Evolutionary conservation across 1,139 yeast species (phyloP), one percentile per base, ranked within the genome.

Genomic region (Taiozyma sp.): DNA sequence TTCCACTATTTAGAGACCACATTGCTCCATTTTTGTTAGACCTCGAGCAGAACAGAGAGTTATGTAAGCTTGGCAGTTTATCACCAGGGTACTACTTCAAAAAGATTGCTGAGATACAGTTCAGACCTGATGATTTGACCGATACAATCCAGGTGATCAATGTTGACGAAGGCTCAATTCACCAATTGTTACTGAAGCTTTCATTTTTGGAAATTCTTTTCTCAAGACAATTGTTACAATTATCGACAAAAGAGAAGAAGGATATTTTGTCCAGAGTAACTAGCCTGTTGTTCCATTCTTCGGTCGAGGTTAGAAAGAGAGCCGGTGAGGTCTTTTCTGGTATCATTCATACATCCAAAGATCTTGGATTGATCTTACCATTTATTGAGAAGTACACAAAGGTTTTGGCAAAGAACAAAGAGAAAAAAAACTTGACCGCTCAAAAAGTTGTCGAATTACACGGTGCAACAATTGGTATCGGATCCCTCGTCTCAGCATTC

Each of bases 391-490:
- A 65, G 47, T 81, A 80, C 58, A 68, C 70, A 19, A 55, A 57
- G 19, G 61, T 66, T 10, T 60, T 83, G 42, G 58, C 58, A 45
- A 61, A 53, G 52, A 61, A 56, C 61, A 55, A 58, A 64, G 55
- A 49, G 40, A 52, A 68, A 73, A 61, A 72, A 66, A 69, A 53
- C 64, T 63, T 67, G 46, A 48, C 76, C 0, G 61, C 68, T 40
- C 76, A 74, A 6, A 81, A 81, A 54, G 61, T 69, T 3, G 70
- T 78, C 13, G 67, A 70, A 13, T 70, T 91, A 8, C 99, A 93
- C 63, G 96, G 95, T 2, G 91, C 97, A 2, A 86, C 93, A 0
- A 71, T 95, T 29, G 98, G 98, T 0, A 72, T 93, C 13, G 96
- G 98, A 4, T 87, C 98, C 0, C 72, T 93, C 43, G 82, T 93